These are phyloP conservation scores for Penicillium polonicum DNA, from an alignment of 2,329 filamentous ascomycete genomes.

Conservation along the genomic window DNA sequence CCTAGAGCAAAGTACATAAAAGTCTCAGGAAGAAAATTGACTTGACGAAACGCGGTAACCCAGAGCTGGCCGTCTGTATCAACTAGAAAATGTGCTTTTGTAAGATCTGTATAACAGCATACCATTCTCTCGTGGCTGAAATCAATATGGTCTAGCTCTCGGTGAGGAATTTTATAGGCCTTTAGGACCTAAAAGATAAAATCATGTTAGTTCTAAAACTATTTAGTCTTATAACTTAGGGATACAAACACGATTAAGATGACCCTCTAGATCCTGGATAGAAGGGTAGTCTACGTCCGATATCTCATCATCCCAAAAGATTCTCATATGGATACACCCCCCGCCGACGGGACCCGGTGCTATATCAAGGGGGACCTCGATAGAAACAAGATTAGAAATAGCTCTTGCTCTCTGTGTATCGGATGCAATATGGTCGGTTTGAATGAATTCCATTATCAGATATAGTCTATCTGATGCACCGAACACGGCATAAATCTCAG, in stretches of 20 bases:
- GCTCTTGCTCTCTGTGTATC: background rate
- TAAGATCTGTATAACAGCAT: background rate
- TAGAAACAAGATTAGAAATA: background rate
- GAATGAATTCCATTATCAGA: background rate
- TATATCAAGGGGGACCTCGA: background rate
- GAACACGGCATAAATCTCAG: constrained; percentile 1
- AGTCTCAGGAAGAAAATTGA: background rate
- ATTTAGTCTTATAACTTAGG: background rate
- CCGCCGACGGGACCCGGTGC: background rate
- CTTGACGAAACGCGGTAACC: background rate
- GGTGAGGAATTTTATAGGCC: background rate
- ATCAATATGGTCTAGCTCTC: background rate
- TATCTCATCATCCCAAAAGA: background rate
- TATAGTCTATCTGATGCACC: background rate
- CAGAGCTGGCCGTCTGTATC: background rate
- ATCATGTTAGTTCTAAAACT: background rate
- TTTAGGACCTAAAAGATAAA: background rate
- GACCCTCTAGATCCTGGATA: background rate
- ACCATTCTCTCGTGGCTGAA: background rate
- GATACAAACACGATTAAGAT: constrained; percentile 1
- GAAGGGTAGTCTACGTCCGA: background rate
- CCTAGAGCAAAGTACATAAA: background rate
- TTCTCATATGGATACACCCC: background rate
- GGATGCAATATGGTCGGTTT: background rate
- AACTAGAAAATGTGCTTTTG: background rate